These are phyloP conservation scores for Nothopassalora personata DNA, from an alignment of 2,329 filamentous ascomycete genomes.

Conservation along the genomic window DNA sequence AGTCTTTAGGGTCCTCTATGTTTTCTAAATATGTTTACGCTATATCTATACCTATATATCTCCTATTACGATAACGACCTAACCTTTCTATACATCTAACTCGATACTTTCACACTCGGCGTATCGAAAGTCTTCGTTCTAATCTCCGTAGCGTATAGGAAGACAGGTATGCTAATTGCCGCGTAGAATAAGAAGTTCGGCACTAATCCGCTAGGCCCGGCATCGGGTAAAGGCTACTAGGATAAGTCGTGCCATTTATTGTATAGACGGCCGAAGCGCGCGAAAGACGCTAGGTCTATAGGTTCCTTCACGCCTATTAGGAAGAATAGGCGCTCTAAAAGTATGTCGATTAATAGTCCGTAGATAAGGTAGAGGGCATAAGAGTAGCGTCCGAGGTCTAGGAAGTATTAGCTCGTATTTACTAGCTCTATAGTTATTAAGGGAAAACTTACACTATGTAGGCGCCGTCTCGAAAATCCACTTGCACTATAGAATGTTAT, in stretches of 20 bases:
- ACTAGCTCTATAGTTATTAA: neutral
- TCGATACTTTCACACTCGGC: slow-evolving; percentile 19
- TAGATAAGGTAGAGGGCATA: slow-evolving; percentile 61
- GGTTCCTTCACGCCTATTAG: slow-evolving; percentile 24
- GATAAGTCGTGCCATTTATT: slow-evolving; percentile 20
- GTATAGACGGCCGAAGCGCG: slow-evolving; percentile 16
- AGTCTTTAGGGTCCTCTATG: neutral
- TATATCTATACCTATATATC: neutral
- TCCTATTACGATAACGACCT: slow-evolving; percentile 13
- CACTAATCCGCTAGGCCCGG: slow-evolving; percentile 21
- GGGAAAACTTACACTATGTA: slow-evolving; percentile 18
- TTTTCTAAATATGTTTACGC: neutral
- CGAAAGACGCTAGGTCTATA: slow-evolving; percentile 14
- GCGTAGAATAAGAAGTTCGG: slow-evolving; percentile 24
- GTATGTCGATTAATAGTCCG: slow-evolving; percentile 70
- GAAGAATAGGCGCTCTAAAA: slow-evolving; percentile 95
- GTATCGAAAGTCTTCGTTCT: slow-evolving; percentile 24
- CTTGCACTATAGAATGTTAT: slow-evolving; percentile 22
- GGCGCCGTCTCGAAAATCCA: slow-evolving; percentile 21
- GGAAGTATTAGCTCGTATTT: slow-evolving; percentile 3
- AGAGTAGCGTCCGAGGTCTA: slow-evolving; percentile 54
- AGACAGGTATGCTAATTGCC: slow-evolving; percentile 19
- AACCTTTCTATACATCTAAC: slow-evolving; percentile 20
- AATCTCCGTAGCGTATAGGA: slow-evolving; percentile 25
- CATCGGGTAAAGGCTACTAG: slow-evolving; percentile 26